Evolutionary conservation across 1,284 basidiomycete species (phyloP).

Genomic region (Malassezia nana): DNA sequence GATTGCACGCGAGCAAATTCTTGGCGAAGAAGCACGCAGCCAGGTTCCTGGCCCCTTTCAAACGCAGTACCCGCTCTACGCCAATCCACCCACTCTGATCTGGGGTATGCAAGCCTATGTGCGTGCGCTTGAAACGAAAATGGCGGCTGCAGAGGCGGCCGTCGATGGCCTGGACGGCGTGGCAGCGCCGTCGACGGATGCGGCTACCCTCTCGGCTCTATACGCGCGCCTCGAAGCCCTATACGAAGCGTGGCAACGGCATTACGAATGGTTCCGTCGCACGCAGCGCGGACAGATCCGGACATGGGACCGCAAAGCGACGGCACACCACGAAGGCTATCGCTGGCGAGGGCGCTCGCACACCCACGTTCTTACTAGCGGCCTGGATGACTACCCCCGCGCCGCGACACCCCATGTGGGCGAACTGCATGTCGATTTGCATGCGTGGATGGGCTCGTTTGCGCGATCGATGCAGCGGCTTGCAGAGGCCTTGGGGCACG

Average conservation of each 20-base stretch:
- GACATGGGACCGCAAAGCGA: constrained; percentile 69
- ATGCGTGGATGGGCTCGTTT: constrained; percentile 82
- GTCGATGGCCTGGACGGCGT: constrained; percentile 12
- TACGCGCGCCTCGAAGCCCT: constrained; percentile 62
- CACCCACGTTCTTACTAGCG: constrained; percentile 78
- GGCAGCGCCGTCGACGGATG: constrained; percentile 19
- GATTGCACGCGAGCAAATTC: constrained; percentile 87
- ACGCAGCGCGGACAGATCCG: constrained; percentile 79
- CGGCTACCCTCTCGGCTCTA: constrained; percentile 33
- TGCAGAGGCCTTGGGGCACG: constrained; percentile 57
- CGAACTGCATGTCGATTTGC: constrained; percentile 81
- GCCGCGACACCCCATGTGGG: constrained; percentile 70
- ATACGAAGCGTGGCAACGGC: constrained; percentile 70
- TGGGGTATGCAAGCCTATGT: constrained; percentile 85
- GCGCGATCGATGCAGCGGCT: constrained; percentile 41
- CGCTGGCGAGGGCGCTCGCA: constrained; percentile 84
- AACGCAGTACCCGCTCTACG: constrained; percentile 81
- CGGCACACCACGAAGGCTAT: constrained; percentile 77
- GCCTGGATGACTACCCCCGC: constrained; percentile 88
- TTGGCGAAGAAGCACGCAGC: constrained; percentile 82
- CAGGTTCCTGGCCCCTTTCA: constrained; percentile 69
- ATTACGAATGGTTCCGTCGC: constrained; percentile 88
- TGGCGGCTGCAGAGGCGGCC: constrained; percentile 11
- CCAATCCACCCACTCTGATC: constrained; percentile 82
- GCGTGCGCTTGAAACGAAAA: constrained; percentile 56